Evolutionary conservation across 805 yeast genomes (phyloP).

Genomic region (Teunomyces atbi): DNA sequence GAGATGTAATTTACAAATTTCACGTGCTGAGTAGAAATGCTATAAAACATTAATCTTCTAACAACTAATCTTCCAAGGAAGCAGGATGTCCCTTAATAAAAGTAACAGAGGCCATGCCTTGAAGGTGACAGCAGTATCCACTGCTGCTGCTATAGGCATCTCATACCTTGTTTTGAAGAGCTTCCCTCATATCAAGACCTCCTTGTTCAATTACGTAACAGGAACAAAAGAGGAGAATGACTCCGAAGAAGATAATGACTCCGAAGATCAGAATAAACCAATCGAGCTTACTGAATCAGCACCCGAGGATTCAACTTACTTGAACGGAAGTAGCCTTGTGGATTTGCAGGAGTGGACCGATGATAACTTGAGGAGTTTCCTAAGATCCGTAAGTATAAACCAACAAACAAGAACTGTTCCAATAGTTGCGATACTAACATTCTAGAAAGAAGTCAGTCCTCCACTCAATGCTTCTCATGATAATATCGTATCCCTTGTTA

Average conservation of each 20-base stretch:
- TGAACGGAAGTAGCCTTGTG: constrained; percentile 20
- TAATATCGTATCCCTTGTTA: constrained; percentile 48
- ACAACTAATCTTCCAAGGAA: background rate
- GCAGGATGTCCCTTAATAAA: background rate
- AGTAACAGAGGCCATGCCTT: constrained; percentile 4
- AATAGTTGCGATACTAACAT: constrained; percentile 17
- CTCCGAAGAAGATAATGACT: constrained; percentile 7
- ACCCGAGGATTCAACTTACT: background rate
- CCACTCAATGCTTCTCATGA: constrained; percentile 45
- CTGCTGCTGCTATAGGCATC: constrained; percentile 44
- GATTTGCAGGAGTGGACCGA: constrained; percentile 35
- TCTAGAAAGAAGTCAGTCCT: constrained; percentile 46
- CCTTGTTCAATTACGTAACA: constrained; percentile 20
- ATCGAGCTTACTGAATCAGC: constrained; percentile 14
- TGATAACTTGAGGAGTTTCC: constrained; percentile 34
- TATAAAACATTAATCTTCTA: background rate
- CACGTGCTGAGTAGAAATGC: background rate
- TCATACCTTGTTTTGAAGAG: constrained; percentile 43
- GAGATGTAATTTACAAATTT: background rate
- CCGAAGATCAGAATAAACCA: constrained; percentile 23
- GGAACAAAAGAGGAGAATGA: constrained; percentile 17
- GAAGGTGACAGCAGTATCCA: constrained; percentile 29
- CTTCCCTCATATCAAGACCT: constrained; percentile 47
- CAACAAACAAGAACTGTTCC: background rate
- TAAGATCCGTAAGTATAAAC: constrained; percentile 36